Evolutionary conservation across 768 basidiomycete species (phyloP).

Genomic region (Lactarius indigo): DNA sequence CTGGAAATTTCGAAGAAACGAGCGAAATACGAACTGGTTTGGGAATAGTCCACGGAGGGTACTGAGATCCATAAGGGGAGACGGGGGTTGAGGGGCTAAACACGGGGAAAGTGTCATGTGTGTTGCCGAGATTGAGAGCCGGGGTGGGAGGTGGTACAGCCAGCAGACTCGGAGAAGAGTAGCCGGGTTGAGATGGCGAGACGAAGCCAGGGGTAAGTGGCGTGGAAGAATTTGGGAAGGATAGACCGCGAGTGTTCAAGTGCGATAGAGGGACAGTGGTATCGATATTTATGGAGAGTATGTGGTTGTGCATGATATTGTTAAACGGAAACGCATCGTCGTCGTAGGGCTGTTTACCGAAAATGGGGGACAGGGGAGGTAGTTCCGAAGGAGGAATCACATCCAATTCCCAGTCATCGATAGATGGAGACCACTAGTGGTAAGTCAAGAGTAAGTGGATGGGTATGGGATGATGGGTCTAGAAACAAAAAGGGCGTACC

Average conservation of each 20-base stretch:
- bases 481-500: neutral
- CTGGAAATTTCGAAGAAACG: neutral
- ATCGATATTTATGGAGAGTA: conserved; percentile 22
- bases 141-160: conserved; percentile 22
- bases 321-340: neutral
- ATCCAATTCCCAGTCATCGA: conserved; percentile 1
- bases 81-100: conserved; percentile 7
- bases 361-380: neutral
- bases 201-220: conserved; percentile 22
- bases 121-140: neutral
- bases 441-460: neutral
- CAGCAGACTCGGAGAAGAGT: conserved; percentile 17
- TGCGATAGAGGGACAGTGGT: conserved; percentile 7
- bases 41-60: neutral
- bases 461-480: neutral
- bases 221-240: conserved; percentile 14
- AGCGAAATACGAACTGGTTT: conserved; percentile 3
- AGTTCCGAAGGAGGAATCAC: neutral
- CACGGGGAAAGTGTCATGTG: neutral
- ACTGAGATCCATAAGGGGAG: conserved; percentile 12
- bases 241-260: conserved; percentile 1
- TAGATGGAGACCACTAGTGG: conserved; percentile 3
- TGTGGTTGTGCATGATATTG: neutral
- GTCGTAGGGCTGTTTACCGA: neutral
- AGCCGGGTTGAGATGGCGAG: conserved; percentile 20